These are phyloP conservation scores for Diaporthe sp. DNA, from an alignment of 2,329 filamentous ascomycete genomes.

Conservation along the genomic window DNA sequence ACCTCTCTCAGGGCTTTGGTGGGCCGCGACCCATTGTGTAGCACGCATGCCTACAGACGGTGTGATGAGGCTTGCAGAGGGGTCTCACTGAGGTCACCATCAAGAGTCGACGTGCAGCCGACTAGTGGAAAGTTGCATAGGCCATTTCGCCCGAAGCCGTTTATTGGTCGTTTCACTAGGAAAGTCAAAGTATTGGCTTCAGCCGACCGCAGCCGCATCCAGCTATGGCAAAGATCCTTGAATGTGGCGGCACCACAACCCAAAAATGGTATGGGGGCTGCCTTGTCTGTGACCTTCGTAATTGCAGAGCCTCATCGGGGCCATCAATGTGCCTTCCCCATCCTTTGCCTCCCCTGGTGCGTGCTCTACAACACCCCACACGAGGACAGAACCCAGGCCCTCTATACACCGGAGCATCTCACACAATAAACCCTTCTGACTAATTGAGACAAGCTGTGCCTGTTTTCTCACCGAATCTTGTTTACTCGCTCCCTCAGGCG, in stretches of 20 bases:
- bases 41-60: not conserved
- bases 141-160: not conserved
- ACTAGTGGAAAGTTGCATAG: not conserved
- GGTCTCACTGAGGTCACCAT: not conserved
- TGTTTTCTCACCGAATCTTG: not conserved
- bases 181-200: not conserved
- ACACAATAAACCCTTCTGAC: not conserved
- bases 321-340: not conserved
- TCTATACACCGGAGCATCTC: not conserved
- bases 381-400: not conserved
- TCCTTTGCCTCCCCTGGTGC: no score
- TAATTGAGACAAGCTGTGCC: not conserved
- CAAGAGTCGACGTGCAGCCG: not conserved
- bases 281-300: not conserved
- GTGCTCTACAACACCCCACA: not conserved
- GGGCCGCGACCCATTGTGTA: not conserved
- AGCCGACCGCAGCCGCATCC: not conserved
- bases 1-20: not conserved
- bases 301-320: conserved; percentile 4
- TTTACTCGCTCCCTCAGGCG: not conserved
- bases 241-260: not conserved
- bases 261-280: not conserved
- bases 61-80: conserved; percentile 3
- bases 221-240: not conserved
- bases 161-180: not conserved